These are phyloP conservation scores for Metarhizium guizhouense DNA, from an alignment of 2,329 filamentous ascomycete species.

Conservation along the genomic window DNA sequence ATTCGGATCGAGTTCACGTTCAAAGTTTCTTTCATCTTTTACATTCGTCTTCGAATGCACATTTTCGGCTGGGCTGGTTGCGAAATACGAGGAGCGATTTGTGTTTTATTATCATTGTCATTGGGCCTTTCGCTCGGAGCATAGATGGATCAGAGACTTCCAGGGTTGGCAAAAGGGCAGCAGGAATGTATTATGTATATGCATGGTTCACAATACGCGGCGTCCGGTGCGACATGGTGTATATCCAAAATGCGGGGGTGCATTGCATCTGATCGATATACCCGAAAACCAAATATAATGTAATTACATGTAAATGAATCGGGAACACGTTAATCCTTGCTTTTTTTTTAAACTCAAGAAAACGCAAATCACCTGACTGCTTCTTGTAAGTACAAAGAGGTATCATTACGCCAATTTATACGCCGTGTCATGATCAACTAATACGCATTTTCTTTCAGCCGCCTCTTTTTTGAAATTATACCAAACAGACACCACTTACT, in stretches of 20 bases:
- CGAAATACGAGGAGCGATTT: not conserved
- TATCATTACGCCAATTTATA: constrained; percentile 11
- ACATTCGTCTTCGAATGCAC: not conserved
- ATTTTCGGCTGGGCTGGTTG: not conserved
- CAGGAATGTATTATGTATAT: not conserved
- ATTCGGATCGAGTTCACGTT: too few relatives aligned
- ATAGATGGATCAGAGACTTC: not conserved
- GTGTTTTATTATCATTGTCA: not conserved
- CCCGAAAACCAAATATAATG: not conserved
- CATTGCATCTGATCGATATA: not conserved
- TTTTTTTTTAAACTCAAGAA: not conserved
- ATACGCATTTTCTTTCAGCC: not conserved
- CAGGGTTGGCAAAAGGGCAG: not conserved
- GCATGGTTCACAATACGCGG: too few relatives aligned
- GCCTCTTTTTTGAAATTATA: not conserved
- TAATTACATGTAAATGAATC: not conserved
- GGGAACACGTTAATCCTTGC: not conserved
- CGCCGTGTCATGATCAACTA: constrained; percentile 6
- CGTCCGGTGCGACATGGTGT: not conserved
- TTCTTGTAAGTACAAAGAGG: not conserved
- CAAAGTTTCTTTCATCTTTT: not conserved
- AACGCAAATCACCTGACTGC: not conserved
- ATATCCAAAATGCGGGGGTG: not conserved
- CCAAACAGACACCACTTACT: not conserved
- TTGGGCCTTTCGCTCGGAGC: not conserved